Conservation (phyloP, 2,329 filamentous ascomycete species). For the Pestalotiopsis sp. region DNA sequence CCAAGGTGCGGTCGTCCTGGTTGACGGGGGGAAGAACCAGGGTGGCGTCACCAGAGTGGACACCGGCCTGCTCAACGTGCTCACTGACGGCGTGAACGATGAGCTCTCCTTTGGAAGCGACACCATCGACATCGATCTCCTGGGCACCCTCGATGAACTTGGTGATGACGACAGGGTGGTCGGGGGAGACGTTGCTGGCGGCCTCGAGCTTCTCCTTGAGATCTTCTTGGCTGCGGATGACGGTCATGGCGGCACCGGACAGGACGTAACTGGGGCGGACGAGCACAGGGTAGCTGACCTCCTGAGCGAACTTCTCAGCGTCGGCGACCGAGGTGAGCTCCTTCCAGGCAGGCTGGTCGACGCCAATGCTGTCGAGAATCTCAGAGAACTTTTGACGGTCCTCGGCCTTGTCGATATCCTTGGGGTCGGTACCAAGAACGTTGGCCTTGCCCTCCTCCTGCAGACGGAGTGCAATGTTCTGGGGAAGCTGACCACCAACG, state of each 20-base stretch:
- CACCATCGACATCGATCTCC: slow-evolving; percentile 96
- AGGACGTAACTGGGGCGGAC: slow-evolving; percentile 95
- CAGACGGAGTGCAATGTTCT: slow-evolving; percentile 94
- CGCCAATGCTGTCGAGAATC: slow-evolving; percentile 93
- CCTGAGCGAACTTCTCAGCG: slow-evolving; percentile 82
- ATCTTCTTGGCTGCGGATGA: slow-evolving; percentile 85
- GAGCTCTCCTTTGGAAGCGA: slow-evolving; percentile 83
- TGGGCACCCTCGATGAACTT: slow-evolving; percentile 97
- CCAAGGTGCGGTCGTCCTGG: slow-evolving; percentile 77
- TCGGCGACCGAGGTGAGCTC: slow-evolving; percentile 89
- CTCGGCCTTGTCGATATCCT: slow-evolving; percentile 96
- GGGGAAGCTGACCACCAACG: slow-evolving; percentile 92
- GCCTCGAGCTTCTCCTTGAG: slow-evolving; percentile 94
- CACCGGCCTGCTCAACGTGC: slow-evolving; percentile 95
- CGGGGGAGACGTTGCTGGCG: slow-evolving; percentile 86
- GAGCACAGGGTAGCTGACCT: slow-evolving; percentile 90
- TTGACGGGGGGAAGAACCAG: slow-evolving; percentile 85
- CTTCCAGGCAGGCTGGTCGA: slow-evolving; percentile 98
- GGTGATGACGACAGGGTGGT: slow-evolving; percentile 96
- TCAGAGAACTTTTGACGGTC: slow-evolving; percentile 98
- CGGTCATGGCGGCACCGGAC: slow-evolving; percentile 97
- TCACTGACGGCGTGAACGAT: slow-evolving; percentile 91
- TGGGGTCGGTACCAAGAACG: slow-evolving; percentile 88
- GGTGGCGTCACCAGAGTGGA: slow-evolving; percentile 97
- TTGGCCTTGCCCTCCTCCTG: slow-evolving; percentile 90